Evolutionary conservation across 371 early-diverging fungal genomes (phyloP), one percentile per base, ranked within the genome.

Genomic region (Zopfochytrium polystomum): DNA sequence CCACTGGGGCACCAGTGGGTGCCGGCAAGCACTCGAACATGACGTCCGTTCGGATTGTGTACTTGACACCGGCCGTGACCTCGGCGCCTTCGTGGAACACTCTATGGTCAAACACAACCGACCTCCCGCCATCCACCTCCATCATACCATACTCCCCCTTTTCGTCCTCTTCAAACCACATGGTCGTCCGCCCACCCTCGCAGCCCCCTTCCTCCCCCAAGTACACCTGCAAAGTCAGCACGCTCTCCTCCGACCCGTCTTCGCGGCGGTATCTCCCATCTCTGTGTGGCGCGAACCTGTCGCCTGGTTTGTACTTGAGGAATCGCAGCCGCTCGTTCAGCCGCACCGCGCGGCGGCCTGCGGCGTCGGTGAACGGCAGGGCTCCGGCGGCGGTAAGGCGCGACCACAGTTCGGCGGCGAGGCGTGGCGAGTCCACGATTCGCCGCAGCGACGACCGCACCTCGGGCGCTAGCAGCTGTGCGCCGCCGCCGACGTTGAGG

Each of bases 151-250:
- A 1, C 30, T 13, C 44, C 25, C 9, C 31, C 25, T n/a, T n/a
- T n/a, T n/a, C n/a, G n/a, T n/a, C n/a, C 29, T 25, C n/a, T 50
- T 60, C 60, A 2, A 61, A 43, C 57, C 80, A 55, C 38, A 81
- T 73, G 0, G 85, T 85, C 0, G 89, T 87, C 55, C 84, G 85
- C 0, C 87, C 89, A 2, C 84, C 82, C 18, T 86, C 86, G n/a
- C n/a, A n/a, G n/a, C n/a, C n/a, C n/a, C n/a, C n/a, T 2, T 85
- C 85, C 11, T 52, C 58, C 33, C 60, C 62, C 34, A 80, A 58
- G 54, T 75, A 80, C 18, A 80, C 59, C 52, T 80, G 80, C 4
- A 80, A 31, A 5, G 80, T 80, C 29, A 79, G 33, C 52, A 65
- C 68, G 20, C 70, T 70, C 18, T 60, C 58, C n/a, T 77, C 74